Percentiles rank a stretch among this genome's conserved stretches.
Conservation (phyloP, 1,139 yeast genomes). For the Groenewaldozyma sp. region DNA sequence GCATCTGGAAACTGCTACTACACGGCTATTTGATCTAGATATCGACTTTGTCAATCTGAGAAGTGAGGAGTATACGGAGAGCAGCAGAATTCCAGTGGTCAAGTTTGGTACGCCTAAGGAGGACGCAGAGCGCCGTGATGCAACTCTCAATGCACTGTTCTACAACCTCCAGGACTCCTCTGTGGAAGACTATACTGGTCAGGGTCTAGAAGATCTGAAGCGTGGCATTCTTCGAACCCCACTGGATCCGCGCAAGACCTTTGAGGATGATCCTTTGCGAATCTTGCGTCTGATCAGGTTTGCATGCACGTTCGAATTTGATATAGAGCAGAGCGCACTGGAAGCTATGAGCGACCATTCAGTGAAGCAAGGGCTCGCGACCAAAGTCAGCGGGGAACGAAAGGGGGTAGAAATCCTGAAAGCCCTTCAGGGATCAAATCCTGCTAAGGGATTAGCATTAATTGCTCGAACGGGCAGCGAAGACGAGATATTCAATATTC, state of each 20-base stretch:
- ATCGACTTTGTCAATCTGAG: slow-evolving; percentile 89
- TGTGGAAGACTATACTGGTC: slow-evolving; percentile 77
- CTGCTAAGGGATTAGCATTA: slow-evolving; percentile 54
- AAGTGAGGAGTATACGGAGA: slow-evolving; percentile 72
- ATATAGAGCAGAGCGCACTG: slow-evolving; percentile 49
- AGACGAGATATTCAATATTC: slow-evolving; percentile 42
- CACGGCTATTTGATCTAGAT: slow-evolving; percentile 69
- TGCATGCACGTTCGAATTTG: slow-evolving; percentile 69
- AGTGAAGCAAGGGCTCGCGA: slow-evolving; percentile 49
- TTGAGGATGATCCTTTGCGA: slow-evolving; percentile 86
- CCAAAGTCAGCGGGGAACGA: slow-evolving; percentile 82
- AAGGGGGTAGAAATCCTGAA: slow-evolving; percentile 81
- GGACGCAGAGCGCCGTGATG: slow-evolving; percentile 90
- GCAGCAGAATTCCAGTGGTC: slow-evolving; percentile 68
- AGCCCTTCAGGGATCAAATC: slow-evolving; percentile 53
- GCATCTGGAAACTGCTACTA: slow-evolving; percentile 94
- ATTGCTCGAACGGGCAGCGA: slow-evolving; percentile 48
- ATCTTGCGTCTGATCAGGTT: slow-evolving; percentile 78
- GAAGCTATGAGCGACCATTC: slow-evolving; percentile 55
- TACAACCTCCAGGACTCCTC: slow-evolving; percentile 59
- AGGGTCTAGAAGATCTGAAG: slow-evolving; percentile 62
- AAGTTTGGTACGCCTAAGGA: slow-evolving; percentile 79
- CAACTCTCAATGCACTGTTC: slow-evolving; percentile 82
- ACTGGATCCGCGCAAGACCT: slow-evolving; percentile 71
- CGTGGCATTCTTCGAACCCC: slow-evolving; percentile 80